Conservation (phyloP, 2,329 filamentous ascomycete genomes). For the Cladophialophora exuberans region DNA sequence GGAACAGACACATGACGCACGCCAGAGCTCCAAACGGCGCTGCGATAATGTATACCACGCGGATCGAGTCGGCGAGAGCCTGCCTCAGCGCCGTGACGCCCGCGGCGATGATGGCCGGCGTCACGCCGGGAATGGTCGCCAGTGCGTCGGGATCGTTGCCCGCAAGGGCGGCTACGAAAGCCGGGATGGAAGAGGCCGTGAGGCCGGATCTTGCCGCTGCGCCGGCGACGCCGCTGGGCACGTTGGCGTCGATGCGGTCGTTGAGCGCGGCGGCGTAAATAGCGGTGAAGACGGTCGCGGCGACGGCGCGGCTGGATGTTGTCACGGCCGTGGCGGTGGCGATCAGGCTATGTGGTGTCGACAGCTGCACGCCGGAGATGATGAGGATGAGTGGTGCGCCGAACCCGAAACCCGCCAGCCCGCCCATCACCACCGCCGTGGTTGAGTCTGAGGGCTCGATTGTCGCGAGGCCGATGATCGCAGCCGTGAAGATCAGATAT, state of each 20-base stretch:
- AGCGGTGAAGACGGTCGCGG: slow-evolving; percentile 28
- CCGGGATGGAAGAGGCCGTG: slow-evolving; percentile 14
- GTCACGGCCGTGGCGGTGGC: slow-evolving; percentile 30
- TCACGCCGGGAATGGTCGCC: slow-evolving; percentile 18
- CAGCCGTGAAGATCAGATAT: slow-evolving; percentile 28
- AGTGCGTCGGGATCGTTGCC: slow-evolving; percentile 23
- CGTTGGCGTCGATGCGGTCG: slow-evolving; percentile 16
- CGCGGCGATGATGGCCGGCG: slow-evolving; percentile 15
- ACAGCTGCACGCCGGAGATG: slow-evolving; percentile 28
- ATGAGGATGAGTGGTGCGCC: slow-evolving; percentile 29
- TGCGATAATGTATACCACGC: slow-evolving; percentile 29
- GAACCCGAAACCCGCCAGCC: slow-evolving; percentile 27
- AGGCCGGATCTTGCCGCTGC: slow-evolving; percentile 24
- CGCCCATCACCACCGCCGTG: slow-evolving; percentile 13
- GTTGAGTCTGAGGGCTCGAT: slow-evolving; percentile 20
- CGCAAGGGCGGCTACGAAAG: slow-evolving; percentile 22
- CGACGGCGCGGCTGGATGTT: slow-evolving; percentile 28
- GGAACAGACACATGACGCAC: slow-evolving; percentile 25
- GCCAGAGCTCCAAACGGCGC: slow-evolving; percentile 26
- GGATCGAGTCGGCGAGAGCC: slow-evolving; percentile 28
- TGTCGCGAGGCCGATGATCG: slow-evolving; percentile 23
- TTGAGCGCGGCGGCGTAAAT: slow-evolving; percentile 27
- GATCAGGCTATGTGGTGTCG: slow-evolving; percentile 28
- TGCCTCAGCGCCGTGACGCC: slow-evolving; percentile 22
- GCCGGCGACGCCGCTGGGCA: slow-evolving; percentile 19